A percentile compares a stretch with the other conserved stretches of the same genome.
phyloP scores from a whole-genome alignment of 805 yeast genomes.

The Teunomyces aglyptinius region DNA sequence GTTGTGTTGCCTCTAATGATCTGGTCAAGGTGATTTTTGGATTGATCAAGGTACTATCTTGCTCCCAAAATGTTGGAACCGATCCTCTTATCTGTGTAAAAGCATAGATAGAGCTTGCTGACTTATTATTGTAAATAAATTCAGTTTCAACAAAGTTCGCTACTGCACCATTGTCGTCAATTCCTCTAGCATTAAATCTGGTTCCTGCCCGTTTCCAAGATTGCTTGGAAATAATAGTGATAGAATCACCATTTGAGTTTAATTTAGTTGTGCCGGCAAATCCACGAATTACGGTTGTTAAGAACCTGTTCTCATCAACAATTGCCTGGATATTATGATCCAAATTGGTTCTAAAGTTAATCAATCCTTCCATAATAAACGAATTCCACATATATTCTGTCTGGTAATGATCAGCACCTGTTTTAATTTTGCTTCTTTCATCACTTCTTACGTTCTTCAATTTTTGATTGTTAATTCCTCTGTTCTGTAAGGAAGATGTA shows the following conservation, averaged over 20 bases:
- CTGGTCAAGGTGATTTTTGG: slow-evolving; percentile 90
- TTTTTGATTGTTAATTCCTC: slow-evolving; percentile 51
- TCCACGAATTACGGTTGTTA: slow-evolving; percentile 92
- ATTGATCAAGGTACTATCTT: slow-evolving; percentile 84
- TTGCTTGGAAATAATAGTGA: slow-evolving; percentile 87
- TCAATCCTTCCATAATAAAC: slow-evolving; percentile 80
- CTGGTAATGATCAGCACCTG: slow-evolving; percentile 49
- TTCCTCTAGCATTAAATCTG: slow-evolving; percentile 92
- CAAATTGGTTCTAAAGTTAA: slow-evolving; percentile 69
- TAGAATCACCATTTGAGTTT: slow-evolving; percentile 37
- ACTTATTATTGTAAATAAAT: slow-evolving; percentile 55
- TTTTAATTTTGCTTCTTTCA: not conserved
- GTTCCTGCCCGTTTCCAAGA: slow-evolving; percentile 99
- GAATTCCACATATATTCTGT: slow-evolving; percentile 96
- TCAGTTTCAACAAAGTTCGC: slow-evolving; percentile 65
- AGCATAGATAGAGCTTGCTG: slow-evolving; percentile 57
- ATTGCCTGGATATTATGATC: slow-evolving; percentile 56
- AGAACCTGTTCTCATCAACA: slow-evolving; percentile 73
- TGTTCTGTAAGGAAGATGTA: slow-evolving; percentile 77
- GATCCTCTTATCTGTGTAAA: slow-evolving; percentile 93
- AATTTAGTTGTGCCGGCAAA: slow-evolving; percentile 77
- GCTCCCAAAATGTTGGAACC: slow-evolving; percentile 97
- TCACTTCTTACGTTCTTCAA: slow-evolving; percentile 6
- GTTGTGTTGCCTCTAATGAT: slow-evolving; percentile 88
- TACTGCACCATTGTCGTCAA: slow-evolving; percentile 66